Base-by-base conservation (phyloP, 305 asterid species). In the Solanum aculeatissimum region DNA sequence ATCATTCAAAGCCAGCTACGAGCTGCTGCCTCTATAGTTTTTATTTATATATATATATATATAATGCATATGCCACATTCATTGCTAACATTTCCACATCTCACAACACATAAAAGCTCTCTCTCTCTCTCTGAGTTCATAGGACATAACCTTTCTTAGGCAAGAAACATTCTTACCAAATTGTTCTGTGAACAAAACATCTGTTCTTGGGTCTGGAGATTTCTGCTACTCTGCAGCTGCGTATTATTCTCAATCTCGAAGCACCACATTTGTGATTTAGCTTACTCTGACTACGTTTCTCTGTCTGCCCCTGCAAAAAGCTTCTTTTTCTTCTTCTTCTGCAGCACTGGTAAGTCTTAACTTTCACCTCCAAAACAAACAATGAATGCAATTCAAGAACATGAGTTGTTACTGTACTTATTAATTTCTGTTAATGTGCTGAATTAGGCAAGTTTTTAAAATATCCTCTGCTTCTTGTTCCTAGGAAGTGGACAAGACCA, bases 151-250 rank as follows among this genome's bases (percentile, higher is more conserved):
- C 84, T 62, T 51, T 77, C 47, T 77, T 51, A 77, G 65, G 65
- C 82, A 77, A 77, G 82, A 77, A 77, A 77, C 82, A 77, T 77
- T 77, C 82, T 65, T 77, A 77, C 65, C 65, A 77, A 51, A 51
- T 77, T 29, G 82, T 51, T 77, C 45, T 49, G 63, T 77, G 82
- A 53, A 77, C 5, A 85, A 79, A 42, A 72, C 89, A 85, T 85
- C 85, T 86, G 85, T 85, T 87, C 88, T 90, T 88, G 88, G 81
- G 84, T 86, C 85, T 85, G 80, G 82, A 83, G 85, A 83, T 63
- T 63, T 72, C 69, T 60, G 62, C 42, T 74, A 60, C 80, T 74
- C 83, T 83, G 53, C 85, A 84, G 86, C 63, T 85, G 53, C 80
- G 42, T 51, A 69, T 54, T 81, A 57, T 78, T 85, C 82, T 51